phyloP scores from a whole-genome alignment of 2,329 filamentous ascomycete species.

The Pestalotiopsis sp. region DNA sequence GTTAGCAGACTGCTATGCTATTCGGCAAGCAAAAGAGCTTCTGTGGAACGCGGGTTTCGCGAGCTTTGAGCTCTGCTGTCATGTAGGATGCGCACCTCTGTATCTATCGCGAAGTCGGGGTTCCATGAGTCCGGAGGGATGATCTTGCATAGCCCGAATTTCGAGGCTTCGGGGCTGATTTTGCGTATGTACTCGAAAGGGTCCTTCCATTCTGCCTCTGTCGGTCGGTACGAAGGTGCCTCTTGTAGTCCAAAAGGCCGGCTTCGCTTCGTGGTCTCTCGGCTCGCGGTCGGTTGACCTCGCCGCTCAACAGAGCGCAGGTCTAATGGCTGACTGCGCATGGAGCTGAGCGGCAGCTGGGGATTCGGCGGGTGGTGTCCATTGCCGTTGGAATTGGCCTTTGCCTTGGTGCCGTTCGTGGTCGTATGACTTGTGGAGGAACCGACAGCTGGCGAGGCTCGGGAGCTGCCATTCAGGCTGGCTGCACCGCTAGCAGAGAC shows the following conservation, averaged over 20 bases:
- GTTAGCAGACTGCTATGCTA: constrained; percentile 55
- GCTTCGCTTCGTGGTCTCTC: constrained; percentile 75
- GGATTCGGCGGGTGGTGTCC: constrained; percentile 55
- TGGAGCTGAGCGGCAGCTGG: constrained; percentile 56
- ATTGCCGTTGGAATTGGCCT: constrained; percentile 54
- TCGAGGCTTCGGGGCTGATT: constrained; percentile 81
- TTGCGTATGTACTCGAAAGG: constrained; percentile 93
- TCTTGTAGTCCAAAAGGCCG: constrained; percentile 85
- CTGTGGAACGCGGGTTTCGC: constrained; percentile 3
- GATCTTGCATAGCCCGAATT: constrained; percentile 94
- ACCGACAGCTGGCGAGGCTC: constrained; percentile 53
- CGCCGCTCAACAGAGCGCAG: constrained; percentile 89
- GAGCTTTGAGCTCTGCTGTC: neutral
- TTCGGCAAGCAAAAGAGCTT: constrained; percentile 97
- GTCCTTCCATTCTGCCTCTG: constrained; percentile 91
- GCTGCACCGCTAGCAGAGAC: constrained; percentile 30
- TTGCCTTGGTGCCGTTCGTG: constrained; percentile 43
- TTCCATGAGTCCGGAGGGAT: constrained; percentile 94
- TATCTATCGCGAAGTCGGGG: constrained; percentile 93
- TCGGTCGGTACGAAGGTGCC: constrained; percentile 88
- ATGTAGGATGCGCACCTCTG: constrained; percentile 68
- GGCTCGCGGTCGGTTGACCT: constrained; percentile 76
- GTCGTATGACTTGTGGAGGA: constrained; percentile 36
- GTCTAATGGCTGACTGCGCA: constrained; percentile 70
- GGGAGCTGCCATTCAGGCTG: constrained; percentile 52